Conservation (phyloP, 2,329 filamentous ascomycete genomes). For the Furcasterigmium furcatum region DNA sequence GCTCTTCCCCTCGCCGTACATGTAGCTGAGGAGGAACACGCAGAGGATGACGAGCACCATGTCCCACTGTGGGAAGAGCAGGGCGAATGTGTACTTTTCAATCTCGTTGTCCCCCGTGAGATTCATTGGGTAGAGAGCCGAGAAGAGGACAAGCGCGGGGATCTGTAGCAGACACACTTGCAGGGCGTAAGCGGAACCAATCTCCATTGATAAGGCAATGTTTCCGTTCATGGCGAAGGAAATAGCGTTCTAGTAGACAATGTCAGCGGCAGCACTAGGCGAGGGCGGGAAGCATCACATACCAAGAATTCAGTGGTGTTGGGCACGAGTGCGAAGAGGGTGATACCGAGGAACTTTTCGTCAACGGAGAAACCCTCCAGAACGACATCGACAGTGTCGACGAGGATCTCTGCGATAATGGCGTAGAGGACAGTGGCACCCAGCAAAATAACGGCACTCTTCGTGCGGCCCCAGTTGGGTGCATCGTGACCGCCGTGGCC, state of each 20-base stretch:
- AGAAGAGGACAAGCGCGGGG: slow-evolving; percentile 88
- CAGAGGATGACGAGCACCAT: slow-evolving; percentile 97
- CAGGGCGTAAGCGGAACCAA: slow-evolving; percentile 92
- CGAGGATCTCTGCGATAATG: slow-evolving; percentile 94
- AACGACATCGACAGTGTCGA: slow-evolving; percentile 96
- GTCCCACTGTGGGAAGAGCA: slow-evolving; percentile 98
- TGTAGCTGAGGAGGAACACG: slow-evolving; percentile 93
- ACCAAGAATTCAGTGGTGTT: slow-evolving; percentile 98
- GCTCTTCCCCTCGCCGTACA: slow-evolving; percentile 98
- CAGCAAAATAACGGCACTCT: slow-evolving; percentile 86
- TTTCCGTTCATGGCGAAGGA: slow-evolving; percentile 99
- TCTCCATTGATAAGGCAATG: slow-evolving; percentile 98
- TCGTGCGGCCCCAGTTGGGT: slow-evolving; percentile 94
- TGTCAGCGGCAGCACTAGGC: background rate
- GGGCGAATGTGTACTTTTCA: slow-evolving; percentile 65
- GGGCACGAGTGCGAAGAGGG: slow-evolving; percentile 91
- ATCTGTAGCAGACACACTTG: slow-evolving; percentile 96
- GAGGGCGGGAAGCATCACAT: slow-evolving; percentile 29
- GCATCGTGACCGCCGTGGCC: slow-evolving; percentile 82
- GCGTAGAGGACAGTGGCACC: slow-evolving; percentile 89
- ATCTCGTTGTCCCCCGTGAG: slow-evolving; percentile 30
- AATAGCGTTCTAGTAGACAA: slow-evolving; percentile 75
- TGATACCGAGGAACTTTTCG: slow-evolving; percentile 96
- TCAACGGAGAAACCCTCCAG: slow-evolving; percentile 87
- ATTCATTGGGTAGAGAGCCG: slow-evolving; percentile 63